Conservation (phyloP, 2,329 filamentous ascomycete genomes). For the Nannizziopsis arthrosporioides region DNA sequence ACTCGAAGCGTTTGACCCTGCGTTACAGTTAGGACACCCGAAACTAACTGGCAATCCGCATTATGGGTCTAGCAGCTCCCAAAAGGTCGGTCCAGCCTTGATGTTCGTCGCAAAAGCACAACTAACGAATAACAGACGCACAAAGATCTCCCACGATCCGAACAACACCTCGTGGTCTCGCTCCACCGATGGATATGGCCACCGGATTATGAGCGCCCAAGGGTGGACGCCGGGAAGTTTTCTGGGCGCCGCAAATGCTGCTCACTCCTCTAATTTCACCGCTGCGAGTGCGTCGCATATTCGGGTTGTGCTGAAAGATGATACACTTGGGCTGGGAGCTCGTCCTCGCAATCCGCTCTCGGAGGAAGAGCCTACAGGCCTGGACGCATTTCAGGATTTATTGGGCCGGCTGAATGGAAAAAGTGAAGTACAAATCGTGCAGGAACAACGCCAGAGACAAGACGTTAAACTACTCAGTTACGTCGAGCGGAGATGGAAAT, state of each 20-base stretch:
- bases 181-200: slow-evolving; percentile 71
- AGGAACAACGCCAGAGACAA: slow-evolving; percentile 56
- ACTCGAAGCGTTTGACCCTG: no score
- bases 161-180: slow-evolving; percentile 92
- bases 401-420: slow-evolving; percentile 85
- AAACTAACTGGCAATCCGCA: not conserved
- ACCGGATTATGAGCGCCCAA: slow-evolving; percentile 75
- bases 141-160: slow-evolving; percentile 77
- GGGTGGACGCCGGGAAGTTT: slow-evolving; percentile 82
- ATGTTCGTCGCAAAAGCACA: not conserved
- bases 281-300: slow-evolving; percentile 76
- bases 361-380: slow-evolving; percentile 64
- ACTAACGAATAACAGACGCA: slow-evolving; percentile 32
- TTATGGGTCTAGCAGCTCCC: slow-evolving; percentile 58
- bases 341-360: slow-evolving; percentile 55
- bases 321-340: slow-evolving; percentile 80
- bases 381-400: slow-evolving; percentile 76
- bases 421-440: slow-evolving; percentile 57
- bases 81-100: slow-evolving; percentile 46
- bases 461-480: slow-evolving; percentile 63
- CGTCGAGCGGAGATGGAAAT: slow-evolving; percentile 62
- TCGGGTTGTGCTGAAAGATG: slow-evolving; percentile 73
- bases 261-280: slow-evolving; percentile 65
- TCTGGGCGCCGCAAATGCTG: slow-evolving; percentile 64
- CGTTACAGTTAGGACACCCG: no score